Conservation (phyloP, 139 green algal species). For the Ostreobium quekettii region DNA sequence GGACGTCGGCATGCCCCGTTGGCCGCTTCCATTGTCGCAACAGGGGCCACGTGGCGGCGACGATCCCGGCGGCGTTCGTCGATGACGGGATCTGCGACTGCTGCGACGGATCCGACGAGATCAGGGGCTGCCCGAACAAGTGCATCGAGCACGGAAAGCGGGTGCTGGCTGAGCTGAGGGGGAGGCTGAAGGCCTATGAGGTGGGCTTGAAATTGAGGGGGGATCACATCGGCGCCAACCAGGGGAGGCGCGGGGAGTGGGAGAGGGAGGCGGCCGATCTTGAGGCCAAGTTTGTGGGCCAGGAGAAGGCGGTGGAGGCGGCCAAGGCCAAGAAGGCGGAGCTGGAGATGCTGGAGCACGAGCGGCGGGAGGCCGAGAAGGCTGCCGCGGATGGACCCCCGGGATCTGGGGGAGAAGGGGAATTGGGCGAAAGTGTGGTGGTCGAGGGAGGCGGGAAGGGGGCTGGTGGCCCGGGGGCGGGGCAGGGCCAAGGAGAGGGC, state of each 20-base stretch:
- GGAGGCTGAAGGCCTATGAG: slow-evolving; percentile 34
- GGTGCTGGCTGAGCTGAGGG: slow-evolving; percentile 32
- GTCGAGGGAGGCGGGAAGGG: no score
- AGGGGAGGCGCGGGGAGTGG: slow-evolving; percentile 6
- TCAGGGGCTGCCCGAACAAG: slow-evolving; percentile 62
- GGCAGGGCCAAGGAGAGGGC: slow-evolving; percentile 9
- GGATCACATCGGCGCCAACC: slow-evolving; percentile 10
- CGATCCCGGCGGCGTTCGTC: slow-evolving; percentile 72
- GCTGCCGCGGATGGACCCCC: slow-evolving; percentile 31
- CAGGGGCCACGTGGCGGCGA: slow-evolving; percentile 45
- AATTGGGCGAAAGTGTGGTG: no score
- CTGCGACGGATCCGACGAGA: slow-evolving; percentile 85
- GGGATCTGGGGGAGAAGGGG: slow-evolving; percentile 1
- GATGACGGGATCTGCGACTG: slow-evolving; percentile 93
- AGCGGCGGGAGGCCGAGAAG: slow-evolving; percentile 25
- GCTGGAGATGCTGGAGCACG: slow-evolving; percentile 33
- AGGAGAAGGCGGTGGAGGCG: slow-evolving; percentile 18
- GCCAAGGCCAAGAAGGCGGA: slow-evolving; percentile 29
- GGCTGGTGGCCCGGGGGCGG: no score
- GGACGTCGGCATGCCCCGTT: slow-evolving; percentile 73
- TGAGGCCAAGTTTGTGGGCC: slow-evolving; percentile 16
- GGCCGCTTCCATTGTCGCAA: slow-evolving; percentile 85
- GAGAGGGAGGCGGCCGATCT: slow-evolving; percentile 21
- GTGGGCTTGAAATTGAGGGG: slow-evolving; percentile 33
- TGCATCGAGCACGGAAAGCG: slow-evolving; percentile 57